Conservation (phyloP, 164 flowering plant genomes). For the Aristolochia fimbriata region DNA sequence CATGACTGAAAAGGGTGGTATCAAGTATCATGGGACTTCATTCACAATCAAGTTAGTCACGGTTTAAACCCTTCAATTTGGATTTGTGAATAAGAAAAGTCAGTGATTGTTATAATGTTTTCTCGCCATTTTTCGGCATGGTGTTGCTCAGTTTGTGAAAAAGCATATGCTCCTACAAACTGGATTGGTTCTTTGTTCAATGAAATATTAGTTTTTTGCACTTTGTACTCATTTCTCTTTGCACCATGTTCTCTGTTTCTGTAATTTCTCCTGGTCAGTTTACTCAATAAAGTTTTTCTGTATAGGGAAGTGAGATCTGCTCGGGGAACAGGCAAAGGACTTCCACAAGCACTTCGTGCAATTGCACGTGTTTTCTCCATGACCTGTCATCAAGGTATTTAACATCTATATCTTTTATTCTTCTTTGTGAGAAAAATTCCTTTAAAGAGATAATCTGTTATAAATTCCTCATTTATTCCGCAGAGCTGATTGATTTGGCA, state of each 20-base stretch:
- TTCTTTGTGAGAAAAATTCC: not conserved
- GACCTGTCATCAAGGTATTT: constrained; percentile 43
- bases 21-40: constrained; percentile 22
- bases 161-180: no score
- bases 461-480: not conserved
- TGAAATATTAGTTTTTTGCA: no score
- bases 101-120: no score
- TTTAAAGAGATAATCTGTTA: not conserved
- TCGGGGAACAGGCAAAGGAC: constrained; percentile 64
- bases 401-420: constrained; percentile 1
- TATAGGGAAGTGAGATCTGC: constrained; percentile 62
- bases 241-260: not conserved
- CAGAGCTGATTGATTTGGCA: constrained; percentile 54
- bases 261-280: not conserved
- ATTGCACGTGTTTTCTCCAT: constrained; percentile 61
- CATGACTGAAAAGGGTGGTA: constrained; percentile 16
- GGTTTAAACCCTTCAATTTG: not conserved
- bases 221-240: no score
- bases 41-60: constrained; percentile 66
- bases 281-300: not conserved
- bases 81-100: not conserved
- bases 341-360: constrained; percentile 85
- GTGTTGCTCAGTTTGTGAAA: no score
- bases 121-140: no score
- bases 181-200: no score